Base-by-base conservation (phyloP, 495 filamentous ascomycete species). In the Chaetomium fimeti region DNA sequence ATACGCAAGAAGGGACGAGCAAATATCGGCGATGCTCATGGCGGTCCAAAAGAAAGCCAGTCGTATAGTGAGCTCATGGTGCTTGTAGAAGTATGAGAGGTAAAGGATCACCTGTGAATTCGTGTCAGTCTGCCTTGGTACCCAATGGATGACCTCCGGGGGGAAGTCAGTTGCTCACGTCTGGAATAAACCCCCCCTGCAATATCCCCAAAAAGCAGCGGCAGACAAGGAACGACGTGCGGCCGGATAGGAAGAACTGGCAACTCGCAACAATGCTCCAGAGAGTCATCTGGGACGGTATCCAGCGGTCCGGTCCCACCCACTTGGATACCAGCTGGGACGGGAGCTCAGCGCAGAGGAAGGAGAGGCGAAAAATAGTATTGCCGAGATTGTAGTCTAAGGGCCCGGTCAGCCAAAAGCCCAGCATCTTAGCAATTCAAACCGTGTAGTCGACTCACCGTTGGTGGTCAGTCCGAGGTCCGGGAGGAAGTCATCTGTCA, bases 241-340 rank as follows among this genome's bases (percentile, higher is more conserved):
- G 78, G 1, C 85, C 85, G 42, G 73, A 80, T 9, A 95, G 70
- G 62, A 86, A 87, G 13, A 89, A 85, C 74, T 93, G 90, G 48
- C 78, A 82, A 25, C 79, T 76, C 0, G 90, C 89, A 38, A 93
- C 85, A 11, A 92, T 65, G 69, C 87, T 89, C 89, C 91, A 95
- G 5, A 82, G 79, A 1, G 91, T 77, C 84, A 93, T 93, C 68
- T 93, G 90, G 29, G 88, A 76, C 0, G 91, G 91, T 58, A 96
- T 93, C 89, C 91, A 95, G 36, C 85, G 82, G 72, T 95, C 91
- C 0, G 91, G 90, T 0, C 92, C 92, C 32, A 94, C 63, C 76
- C 84, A 88, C 69, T 94, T 93, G 20, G 84, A 85, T 11, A 93
- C 74, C 2, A 93, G 75, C 69, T 93, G 90, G 0, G 89, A 91